These are phyloP conservation scores for Pichia phayaonensis DNA, from an alignment of 805 yeast species.

Conservation along the genomic window DNA sequence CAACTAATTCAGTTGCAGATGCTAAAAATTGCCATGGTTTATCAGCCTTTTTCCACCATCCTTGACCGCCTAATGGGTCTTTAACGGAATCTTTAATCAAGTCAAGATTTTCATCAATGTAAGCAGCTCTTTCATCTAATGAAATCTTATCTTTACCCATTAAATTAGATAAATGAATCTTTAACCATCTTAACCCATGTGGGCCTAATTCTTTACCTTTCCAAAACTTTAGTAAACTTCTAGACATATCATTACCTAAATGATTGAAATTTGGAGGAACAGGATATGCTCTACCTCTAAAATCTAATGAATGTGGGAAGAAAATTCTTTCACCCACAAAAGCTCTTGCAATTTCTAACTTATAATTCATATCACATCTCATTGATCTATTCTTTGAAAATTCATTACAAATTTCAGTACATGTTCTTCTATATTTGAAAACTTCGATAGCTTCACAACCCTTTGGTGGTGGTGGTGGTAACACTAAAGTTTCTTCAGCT, in stretches of 20 bases:
- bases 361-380: slow-evolving; percentile 91
- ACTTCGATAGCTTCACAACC: slow-evolving; percentile 67
- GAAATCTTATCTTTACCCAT: slow-evolving; percentile 73
- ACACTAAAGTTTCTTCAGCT: slow-evolving; percentile 32
- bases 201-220: slow-evolving; percentile 63
- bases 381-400: slow-evolving; percentile 69
- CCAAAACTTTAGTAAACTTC: slow-evolving; percentile 70
- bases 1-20: slow-evolving; percentile 57
- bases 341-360: slow-evolving; percentile 91
- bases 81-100: slow-evolving; percentile 51
- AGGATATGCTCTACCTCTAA: slow-evolving; percentile 82
- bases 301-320: slow-evolving; percentile 77
- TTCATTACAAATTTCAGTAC: slow-evolving; percentile 50
- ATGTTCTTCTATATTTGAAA: slow-evolving; percentile 57
- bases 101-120: slow-evolving; percentile 49
- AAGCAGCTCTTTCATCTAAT: slow-evolving; percentile 52
- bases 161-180: slow-evolving; percentile 65
- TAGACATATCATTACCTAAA: slow-evolving; percentile 69
- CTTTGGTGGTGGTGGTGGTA: slow-evolving; percentile 50
- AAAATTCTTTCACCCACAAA: slow-evolving; percentile 71
- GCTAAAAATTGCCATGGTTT: slow-evolving; percentile 81
- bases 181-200: slow-evolving; percentile 63
- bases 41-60: slow-evolving; percentile 70
- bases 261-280: slow-evolving; percentile 75
- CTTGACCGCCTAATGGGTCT: slow-evolving; percentile 48